Conservation (phyloP, 2,329 filamentous ascomycete species). For the Periconia sp. region DNA sequence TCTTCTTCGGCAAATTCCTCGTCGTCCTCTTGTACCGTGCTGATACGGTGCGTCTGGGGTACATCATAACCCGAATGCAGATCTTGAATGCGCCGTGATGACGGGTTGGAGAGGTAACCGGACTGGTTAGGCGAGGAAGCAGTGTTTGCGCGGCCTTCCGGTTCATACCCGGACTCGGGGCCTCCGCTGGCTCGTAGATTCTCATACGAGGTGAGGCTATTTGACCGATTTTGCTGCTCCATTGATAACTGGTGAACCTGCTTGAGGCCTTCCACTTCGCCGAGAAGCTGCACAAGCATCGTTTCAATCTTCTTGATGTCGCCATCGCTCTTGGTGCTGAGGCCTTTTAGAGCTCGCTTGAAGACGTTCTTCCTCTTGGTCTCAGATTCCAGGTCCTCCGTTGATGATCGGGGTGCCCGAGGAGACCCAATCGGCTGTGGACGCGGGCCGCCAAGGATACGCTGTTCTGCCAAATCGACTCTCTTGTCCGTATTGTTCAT, state of each 20-base stretch:
- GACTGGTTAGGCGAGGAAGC: conserved; percentile 78
- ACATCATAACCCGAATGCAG: conserved; percentile 59
- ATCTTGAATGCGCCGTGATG: conserved; percentile 52
- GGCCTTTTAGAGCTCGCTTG: conserved; percentile 86
- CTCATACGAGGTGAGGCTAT: conserved; percentile 71
- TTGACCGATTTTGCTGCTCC: conserved; percentile 41
- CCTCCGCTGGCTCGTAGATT: conserved; percentile 73
- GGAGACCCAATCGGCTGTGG: conserved; percentile 74
- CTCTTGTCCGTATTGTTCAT: conserved; percentile 87
- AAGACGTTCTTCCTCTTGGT: conserved; percentile 94
- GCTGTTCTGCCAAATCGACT: conserved; percentile 83
- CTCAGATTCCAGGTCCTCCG: conserved; percentile 62
- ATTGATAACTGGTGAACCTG: conserved; percentile 43
- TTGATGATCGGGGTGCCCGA: conserved; percentile 61
- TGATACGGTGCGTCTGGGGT: conserved; percentile 77
- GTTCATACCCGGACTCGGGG: conserved; percentile 71
- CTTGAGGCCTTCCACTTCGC: conserved; percentile 78
- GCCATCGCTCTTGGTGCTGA: conserved; percentile 85
- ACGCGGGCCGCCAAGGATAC: conserved; percentile 82
- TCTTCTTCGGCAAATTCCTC: conserved; percentile 73
- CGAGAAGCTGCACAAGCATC: conserved; percentile 82
- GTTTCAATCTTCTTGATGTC: conserved; percentile 79
- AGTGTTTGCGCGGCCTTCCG: conserved; percentile 79
- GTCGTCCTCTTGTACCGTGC: conserved; percentile 80
- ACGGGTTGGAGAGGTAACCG: conserved; percentile 72